Base-by-base conservation (phyloP, 176 grass and related monocot species). In the Bonia amplexicaulis region DNA sequence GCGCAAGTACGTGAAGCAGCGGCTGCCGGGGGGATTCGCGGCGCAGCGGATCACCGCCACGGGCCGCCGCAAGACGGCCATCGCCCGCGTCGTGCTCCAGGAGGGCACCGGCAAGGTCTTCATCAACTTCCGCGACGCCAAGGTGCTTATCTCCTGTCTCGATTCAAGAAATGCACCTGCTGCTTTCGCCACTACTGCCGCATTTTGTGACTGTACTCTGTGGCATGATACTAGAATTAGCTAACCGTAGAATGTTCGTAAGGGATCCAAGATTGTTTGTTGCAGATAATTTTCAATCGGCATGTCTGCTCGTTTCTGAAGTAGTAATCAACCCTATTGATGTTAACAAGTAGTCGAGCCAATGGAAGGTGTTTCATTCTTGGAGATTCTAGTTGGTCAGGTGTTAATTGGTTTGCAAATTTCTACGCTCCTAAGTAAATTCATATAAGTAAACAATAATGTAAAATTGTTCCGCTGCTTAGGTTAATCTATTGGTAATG, bases 41-140 rank as follows among this genome's bases (percentile, higher is more conserved):
- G 93, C 93, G 13, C 96, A 98, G 96, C 86, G 90, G 90, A 89
- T 96, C 76, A 92, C 91, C 74, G 91, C 91, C 65, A 99, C 96
- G 45, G 96, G 96, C 51, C 86, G 93, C 45, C 89, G 93, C 81
- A 99, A 99, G 79, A 91, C 90, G 31, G 92, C 96, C 46, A 87
- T 84, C 73, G 93, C 96, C 44, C 90, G 93, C 80, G 96, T 99
- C 71, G 96, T 92, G 33, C 90, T 99, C 59, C 93, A 93, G 87
- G 96, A 98, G 83, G 96, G 96, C 23, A 90, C 90, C 15, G 96
- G 96, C 6, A 96, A 80, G 90, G 82, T 96, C 77, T 90, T 99
- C 80, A 93, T 99, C 88, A 99, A 99, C 81, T 99, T 91, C 74
- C 91, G 96, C 5, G 96, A 94, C 11, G 93, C 90, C 9, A 96